Evolutionary conservation across 31 red algal genomes (phyloP).

Genomic region (Asparagopsis taxiformis): DNA sequence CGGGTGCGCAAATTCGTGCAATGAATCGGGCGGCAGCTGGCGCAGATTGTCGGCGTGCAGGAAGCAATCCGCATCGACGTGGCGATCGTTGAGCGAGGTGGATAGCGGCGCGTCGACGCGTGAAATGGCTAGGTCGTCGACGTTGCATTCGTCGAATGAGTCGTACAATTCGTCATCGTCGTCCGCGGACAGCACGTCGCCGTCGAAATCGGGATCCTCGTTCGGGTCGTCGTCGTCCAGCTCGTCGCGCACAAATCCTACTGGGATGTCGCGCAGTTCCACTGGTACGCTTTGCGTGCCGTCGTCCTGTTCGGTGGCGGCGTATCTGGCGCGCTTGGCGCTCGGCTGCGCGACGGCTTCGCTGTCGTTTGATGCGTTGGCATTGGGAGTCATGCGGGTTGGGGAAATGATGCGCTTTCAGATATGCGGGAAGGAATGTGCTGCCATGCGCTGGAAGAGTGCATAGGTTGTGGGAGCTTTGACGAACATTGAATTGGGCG

Average conservation of each 20-base stretch:
- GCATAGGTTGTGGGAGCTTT: no score
- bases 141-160: not conserved
- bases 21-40: not conserved
- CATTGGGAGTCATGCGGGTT: not conserved
- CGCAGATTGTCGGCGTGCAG: not conserved
- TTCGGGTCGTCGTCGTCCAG: not conserved
- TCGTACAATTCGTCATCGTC: slow-evolving; percentile 14
- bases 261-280: not conserved
- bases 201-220: slow-evolving; percentile 34
- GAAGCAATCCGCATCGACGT: not conserved
- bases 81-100: not conserved
- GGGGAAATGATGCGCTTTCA: no score
- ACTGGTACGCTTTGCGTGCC: not conserved
- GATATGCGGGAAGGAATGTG: no score
- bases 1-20: not conserved
- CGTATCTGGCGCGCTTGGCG: not conserved
- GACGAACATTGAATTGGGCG: no score
- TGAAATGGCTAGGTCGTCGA: no score
- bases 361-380: not conserved
- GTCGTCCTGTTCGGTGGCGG: not conserved
- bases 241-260: not conserved
- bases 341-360: not conserved
- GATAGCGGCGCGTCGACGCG: not conserved
- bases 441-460: no score
- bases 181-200: slow-evolving; percentile 19